phyloP scores from a whole-genome alignment of 164 flowering plant genomes.

The Annona cherimola region DNA sequence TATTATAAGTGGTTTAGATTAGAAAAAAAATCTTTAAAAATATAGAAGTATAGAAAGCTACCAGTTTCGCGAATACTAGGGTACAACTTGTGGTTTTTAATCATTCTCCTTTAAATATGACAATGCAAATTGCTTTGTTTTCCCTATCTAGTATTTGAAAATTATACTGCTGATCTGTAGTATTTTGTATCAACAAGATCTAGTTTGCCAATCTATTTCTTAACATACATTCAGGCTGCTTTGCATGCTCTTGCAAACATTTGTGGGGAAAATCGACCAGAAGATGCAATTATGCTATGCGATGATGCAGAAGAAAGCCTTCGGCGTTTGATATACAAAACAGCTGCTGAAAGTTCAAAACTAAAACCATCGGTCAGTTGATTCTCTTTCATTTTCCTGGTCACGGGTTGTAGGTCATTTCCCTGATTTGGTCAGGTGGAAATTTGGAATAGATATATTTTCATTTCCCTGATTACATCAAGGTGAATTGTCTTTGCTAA shows the following conservation, averaged over 20 bases:
- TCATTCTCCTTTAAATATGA: background rate
- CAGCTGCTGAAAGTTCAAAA: constrained; percentile 67
- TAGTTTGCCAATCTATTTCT: constrained; percentile 3
- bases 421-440: background rate
- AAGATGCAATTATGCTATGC: constrained; percentile 29
- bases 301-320: constrained; percentile 64
- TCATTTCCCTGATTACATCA: background rate
- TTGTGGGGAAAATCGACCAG: constrained; percentile 57
- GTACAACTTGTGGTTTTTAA: too few species aligned
- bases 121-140: background rate
- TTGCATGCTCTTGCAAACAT: constrained; percentile 88
- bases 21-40: too few species aligned
- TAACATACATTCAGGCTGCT: constrained; percentile 55
- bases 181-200: background rate
- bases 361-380: constrained; percentile 77
- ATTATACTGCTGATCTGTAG: background rate
- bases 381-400: background rate
- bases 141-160: background rate
- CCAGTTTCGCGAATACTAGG: too few species aligned
- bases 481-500: background rate
- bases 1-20: too few species aligned
- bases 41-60: too few species aligned
- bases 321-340: constrained; percentile 52
- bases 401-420: background rate
- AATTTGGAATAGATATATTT: too few species aligned